These are phyloP conservation scores for Raffaelea albimanens DNA, from an alignment of 2,329 filamentous ascomycete genomes.

Conservation along the genomic window DNA sequence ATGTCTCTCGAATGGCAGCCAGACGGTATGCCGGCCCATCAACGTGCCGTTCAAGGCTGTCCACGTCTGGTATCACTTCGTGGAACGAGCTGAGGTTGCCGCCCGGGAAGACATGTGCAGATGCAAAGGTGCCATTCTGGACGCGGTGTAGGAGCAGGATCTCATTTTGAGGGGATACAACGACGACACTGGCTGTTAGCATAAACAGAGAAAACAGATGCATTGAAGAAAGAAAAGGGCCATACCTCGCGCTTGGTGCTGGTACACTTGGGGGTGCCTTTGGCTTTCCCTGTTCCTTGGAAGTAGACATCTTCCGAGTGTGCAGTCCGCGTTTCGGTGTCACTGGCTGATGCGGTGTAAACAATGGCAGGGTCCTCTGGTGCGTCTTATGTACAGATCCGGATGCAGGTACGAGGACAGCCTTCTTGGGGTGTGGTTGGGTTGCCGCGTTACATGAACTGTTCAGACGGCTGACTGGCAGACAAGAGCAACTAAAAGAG, in stretches of 20 bases:
- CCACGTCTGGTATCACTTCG: constrained; percentile 47
- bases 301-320: neutral
- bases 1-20: constrained; percentile 81
- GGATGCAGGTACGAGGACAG: no score
- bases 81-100: constrained; percentile 72
- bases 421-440: no score
- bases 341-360: no score
- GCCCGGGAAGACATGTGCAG: constrained; percentile 91
- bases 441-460: no score
- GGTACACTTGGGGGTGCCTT: constrained; percentile 5
- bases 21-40: constrained; percentile 69
- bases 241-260: constrained; percentile 9
- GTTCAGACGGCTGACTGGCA: no score
- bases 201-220: no score
- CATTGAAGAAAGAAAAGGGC: no score
- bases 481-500: no score
- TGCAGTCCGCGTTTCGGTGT: no score
- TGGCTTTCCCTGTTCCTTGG: neutral
- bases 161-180: constrained; percentile 79
- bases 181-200: constrained; percentile 56
- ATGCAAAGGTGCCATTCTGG: constrained; percentile 72
- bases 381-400: no score
- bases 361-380: no score
- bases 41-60: constrained; percentile 49
- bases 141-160: constrained; percentile 83